A percentile compares a stretch with the other conserved stretches of the same genome.
Evolutionary conservation across 768 basidiomycete genomes (phyloP).

Genomic region (Serendipita sp.): DNA sequence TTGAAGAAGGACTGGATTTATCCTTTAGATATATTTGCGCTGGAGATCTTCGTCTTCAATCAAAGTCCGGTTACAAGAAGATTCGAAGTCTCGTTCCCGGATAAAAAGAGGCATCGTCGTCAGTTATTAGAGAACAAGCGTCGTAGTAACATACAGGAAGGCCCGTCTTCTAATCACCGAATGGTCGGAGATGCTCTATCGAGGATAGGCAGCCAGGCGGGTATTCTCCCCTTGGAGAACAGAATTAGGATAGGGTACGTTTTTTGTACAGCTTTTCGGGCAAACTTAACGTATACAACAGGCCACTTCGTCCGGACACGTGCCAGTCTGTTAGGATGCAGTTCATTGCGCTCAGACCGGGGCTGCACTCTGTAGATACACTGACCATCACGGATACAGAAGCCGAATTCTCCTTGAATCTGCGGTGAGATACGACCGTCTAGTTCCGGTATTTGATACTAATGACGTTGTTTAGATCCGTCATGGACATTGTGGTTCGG

Average conservation of each 20-base stretch:
- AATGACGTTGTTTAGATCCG: conserved; percentile 30
- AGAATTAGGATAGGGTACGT: conserved; percentile 64
- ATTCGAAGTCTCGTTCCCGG: conserved; percentile 60
- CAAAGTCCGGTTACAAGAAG: conserved; percentile 57
- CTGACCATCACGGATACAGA: conserved; percentile 63
- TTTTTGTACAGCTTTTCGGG: background rate
- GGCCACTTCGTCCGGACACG: conserved; percentile 62
- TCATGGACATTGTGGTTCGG: conserved; percentile 61
- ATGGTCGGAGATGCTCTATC: background rate
- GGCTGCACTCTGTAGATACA: conserved; percentile 59
- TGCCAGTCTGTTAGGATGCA: conserved; percentile 80
- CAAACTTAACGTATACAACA: conserved; percentile 17
- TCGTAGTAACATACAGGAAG: background rate
- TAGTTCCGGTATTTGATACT: conserved; percentile 1
- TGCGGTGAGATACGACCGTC: conserved; percentile 34
- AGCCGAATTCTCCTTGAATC: conserved; percentile 51
- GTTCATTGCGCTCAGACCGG: conserved; percentile 64
- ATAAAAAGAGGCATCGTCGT: conserved; percentile 28
- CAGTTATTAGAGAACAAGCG: conserved; percentile 13
- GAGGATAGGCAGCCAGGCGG: conserved; percentile 25
- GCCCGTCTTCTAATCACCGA: conserved; percentile 17
- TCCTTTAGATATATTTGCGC: conserved; percentile 56
- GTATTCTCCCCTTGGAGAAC: conserved; percentile 62
- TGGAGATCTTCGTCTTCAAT: conserved; percentile 83
- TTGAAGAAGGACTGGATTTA: conserved; percentile 37